phyloP scores from a whole-genome alignment of 2,329 filamentous ascomycete species.

The Parasarocladium wereldwijsianum region DNA sequence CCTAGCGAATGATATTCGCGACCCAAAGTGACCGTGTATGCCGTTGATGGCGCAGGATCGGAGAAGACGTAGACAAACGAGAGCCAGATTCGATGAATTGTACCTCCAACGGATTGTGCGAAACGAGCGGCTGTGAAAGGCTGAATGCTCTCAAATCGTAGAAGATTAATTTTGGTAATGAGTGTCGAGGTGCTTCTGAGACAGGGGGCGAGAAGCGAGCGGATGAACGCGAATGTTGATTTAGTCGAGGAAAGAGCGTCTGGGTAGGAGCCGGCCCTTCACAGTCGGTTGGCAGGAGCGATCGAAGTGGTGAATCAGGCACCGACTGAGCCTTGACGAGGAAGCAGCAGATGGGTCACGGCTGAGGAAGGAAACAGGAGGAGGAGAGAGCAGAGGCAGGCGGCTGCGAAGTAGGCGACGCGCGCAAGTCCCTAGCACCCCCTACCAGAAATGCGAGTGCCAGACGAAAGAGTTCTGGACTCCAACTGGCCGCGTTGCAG shows the following conservation, averaged over 20 bases:
- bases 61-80: conserved; percentile 1
- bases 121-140: background rate
- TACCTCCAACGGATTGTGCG: conserved; percentile 1
- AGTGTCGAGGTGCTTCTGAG: too few relatives aligned
- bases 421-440: too few relatives aligned
- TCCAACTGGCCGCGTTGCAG: too few relatives aligned
- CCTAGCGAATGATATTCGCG: conserved; percentile 3
- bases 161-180: too few relatives aligned
- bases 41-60: background rate
- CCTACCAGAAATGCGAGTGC: too few relatives aligned
- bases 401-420: background rate
- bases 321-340: conserved; percentile 3
- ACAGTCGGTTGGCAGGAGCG: background rate
- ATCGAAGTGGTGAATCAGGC: background rate
- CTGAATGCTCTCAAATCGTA: background rate
- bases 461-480: too few relatives aligned
- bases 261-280: conserved; percentile 1
- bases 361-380: conserved; percentile 2
- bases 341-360: conserved; percentile 3
- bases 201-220: conserved; percentile 4
- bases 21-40: conserved; percentile 1
- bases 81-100: too few relatives aligned
- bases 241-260: conserved; percentile 4
- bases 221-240: conserved; percentile 1
- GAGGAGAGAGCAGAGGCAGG: conserved; percentile 2